Conservation (phyloP, 345 rosid genomes). For the Gossypium anomalum region DNA sequence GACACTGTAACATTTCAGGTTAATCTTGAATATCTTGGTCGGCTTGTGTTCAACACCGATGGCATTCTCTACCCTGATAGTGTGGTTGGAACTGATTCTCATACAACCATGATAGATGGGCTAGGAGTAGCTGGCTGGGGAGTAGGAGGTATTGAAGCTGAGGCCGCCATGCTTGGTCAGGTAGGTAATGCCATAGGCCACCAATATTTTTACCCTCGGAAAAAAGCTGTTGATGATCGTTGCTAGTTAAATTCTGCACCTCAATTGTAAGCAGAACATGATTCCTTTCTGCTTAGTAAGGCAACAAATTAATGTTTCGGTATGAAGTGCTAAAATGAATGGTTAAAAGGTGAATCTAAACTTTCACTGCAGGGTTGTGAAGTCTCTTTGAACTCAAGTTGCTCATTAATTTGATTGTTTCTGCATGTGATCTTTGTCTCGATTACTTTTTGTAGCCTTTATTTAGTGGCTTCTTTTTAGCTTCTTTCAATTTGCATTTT, state of each 20-base stretch:
- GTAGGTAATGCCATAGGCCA: slow-evolving; percentile 31
- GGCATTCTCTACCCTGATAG: slow-evolving; percentile 90
- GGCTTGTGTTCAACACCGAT: slow-evolving; percentile 87
- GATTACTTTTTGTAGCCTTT: neutral
- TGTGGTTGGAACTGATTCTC: slow-evolving; percentile 98
- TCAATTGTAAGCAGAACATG: neutral
- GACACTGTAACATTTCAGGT: slow-evolving; percentile 51
- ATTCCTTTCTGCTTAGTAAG: neutral
- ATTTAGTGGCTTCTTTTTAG: neutral
- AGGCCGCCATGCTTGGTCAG: slow-evolving; percentile 99
- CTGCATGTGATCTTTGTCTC: neutral
- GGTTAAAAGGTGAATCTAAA: neutral
- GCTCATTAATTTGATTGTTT: neutral
- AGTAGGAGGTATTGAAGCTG: slow-evolving; percentile 99
- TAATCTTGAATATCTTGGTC: slow-evolving; percentile 93
- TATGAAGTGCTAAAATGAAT: neutral
- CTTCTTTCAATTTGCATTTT: neutral
- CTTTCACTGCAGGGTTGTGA: neutral
- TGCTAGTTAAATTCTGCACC: neutral
- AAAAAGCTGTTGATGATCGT: neutral
- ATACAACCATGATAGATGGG: slow-evolving; percentile 99
- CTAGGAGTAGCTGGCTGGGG: slow-evolving; percentile 99
- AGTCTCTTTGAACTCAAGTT: neutral
- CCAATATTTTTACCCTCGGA: neutral
- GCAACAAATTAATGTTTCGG: neutral